phyloP scores from a whole-genome alignment of 2,329 filamentous ascomycete genomes.

The Exserohilum turcica region DNA sequence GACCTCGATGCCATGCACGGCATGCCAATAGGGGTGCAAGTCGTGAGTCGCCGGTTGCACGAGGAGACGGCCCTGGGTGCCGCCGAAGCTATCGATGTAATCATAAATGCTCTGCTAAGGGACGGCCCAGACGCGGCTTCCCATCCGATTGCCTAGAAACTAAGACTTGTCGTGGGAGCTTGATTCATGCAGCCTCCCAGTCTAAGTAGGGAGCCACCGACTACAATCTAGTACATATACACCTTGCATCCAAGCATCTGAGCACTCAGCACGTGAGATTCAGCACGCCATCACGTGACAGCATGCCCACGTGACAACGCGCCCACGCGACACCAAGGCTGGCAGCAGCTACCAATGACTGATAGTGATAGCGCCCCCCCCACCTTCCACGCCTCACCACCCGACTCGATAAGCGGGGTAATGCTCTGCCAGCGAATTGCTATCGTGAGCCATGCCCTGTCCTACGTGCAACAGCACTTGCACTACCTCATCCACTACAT shows the following conservation, averaged over 20 bases:
- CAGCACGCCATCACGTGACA: slow-evolving; percentile 13
- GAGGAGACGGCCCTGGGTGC: slow-evolving; percentile 49
- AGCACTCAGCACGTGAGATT: too few species aligned
- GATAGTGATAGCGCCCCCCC: slow-evolving; percentile 13
- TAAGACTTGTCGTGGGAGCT: background rate
- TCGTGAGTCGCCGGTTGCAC: slow-evolving; percentile 44
- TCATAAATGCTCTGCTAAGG: slow-evolving; percentile 4
- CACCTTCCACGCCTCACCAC: slow-evolving; percentile 15
- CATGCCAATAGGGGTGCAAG: slow-evolving; percentile 46
- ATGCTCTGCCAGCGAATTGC: slow-evolving; percentile 11
- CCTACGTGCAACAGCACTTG: background rate
- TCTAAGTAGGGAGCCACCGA: too few species aligned
- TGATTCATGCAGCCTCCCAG: background rate
- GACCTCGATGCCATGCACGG: slow-evolving; percentile 43
- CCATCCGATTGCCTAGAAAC: background rate
- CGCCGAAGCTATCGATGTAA: slow-evolving; percentile 35
- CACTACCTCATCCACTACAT: too few species aligned
- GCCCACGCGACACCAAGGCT: slow-evolving; percentile 19
- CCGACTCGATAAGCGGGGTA: slow-evolving; percentile 17
- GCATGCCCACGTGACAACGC: slow-evolving; percentile 7
- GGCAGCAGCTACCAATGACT: slow-evolving; percentile 14
- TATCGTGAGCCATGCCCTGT: slow-evolving; percentile 3
- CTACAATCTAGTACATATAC: too few species aligned
- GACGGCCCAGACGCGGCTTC: background rate
- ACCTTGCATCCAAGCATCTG: too few species aligned